phyloP scores from a whole-genome alignment of 164 flowering plant species.

The Vitis riparia region DNA sequence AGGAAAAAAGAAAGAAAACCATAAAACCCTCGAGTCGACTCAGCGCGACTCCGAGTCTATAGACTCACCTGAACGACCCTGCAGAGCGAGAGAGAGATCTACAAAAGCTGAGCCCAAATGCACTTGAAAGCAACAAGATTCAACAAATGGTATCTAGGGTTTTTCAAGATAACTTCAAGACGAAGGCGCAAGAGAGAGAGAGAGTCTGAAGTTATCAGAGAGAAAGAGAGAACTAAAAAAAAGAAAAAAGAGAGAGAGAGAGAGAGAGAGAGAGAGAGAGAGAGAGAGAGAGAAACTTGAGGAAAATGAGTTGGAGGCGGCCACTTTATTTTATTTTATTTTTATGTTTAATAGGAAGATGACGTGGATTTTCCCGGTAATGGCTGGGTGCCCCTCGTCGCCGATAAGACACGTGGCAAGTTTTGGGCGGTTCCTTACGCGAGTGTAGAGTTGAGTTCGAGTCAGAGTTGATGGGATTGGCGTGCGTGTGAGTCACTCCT shows the following conservation, averaged over 20 bases:
- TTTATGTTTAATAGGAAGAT: neutral
- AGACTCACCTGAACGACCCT: slow-evolving; percentile 20
- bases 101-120: neutral
- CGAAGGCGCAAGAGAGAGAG: slow-evolving; percentile 10
- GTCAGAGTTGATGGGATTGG: too few species aligned
- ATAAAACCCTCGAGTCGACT: slow-evolving; percentile 25
- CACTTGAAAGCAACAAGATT: neutral
- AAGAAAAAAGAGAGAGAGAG: neutral
- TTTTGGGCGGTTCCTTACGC: neutral
- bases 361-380: neutral
- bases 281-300: neutral
- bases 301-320: slow-evolving; percentile 1
- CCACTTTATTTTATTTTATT: neutral
- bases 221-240: neutral
- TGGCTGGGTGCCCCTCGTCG: neutral
- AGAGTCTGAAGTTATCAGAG: slow-evolving; percentile 5
- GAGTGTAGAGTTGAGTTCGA: neutral
- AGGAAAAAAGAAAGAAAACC: neutral
- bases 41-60: slow-evolving; percentile 14
- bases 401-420: neutral
- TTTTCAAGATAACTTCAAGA: slow-evolving; percentile 14
- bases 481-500: too few species aligned
- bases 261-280: slow-evolving; percentile 1
- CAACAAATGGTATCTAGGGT: slow-evolving; percentile 4
- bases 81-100: slow-evolving; percentile 6